Percentiles rank a stretch among this genome's conserved stretches.
These are phyloP conservation scores for Eucalyptus erythrocorys DNA, from an alignment of 345 rosid genomes.

Conservation along the genomic window DNA sequence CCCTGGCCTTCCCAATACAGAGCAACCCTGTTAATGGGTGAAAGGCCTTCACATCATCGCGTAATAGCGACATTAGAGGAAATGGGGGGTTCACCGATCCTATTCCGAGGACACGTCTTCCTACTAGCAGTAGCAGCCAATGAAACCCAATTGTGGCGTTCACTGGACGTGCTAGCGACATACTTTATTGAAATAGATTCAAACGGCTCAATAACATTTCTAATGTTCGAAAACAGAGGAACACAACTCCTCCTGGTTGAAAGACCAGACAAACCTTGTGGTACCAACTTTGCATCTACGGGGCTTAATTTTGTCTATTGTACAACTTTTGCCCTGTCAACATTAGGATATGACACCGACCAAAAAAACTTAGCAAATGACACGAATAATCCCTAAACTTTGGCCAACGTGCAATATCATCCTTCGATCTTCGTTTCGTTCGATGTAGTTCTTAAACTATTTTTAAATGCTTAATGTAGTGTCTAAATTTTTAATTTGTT, in stretches of 20 bases:
- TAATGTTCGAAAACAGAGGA: not conserved
- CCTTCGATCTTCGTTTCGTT: rapidly evolving
- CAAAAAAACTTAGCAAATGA: no score
- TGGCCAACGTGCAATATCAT: no score
- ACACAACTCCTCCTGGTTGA: not conserved
- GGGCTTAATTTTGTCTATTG: not conserved
- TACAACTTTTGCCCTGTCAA: not conserved
- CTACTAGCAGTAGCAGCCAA: not conserved
- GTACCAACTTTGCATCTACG: not conserved
- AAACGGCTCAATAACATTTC: not conserved
- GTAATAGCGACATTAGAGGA: not conserved
- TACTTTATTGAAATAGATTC: not conserved
- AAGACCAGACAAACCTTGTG: not conserved
- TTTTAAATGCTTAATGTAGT: not conserved
- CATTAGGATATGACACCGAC: rapidly evolving
- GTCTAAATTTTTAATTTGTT: no score
- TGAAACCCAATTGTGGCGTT: not conserved
- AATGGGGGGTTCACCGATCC: not conserved
- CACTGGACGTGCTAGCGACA: not conserved
- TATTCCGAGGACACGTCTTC: not conserved
- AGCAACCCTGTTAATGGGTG: not conserved
- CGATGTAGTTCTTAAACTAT: no score
- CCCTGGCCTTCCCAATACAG: not conserved
- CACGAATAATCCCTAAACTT: not conserved
- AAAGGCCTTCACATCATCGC: not conserved